Evolutionary conservation across 2,329 filamentous ascomycete genomes (phyloP), one percentile per base, ranked within the genome.

Genomic region (Coniella vitis): DNA sequence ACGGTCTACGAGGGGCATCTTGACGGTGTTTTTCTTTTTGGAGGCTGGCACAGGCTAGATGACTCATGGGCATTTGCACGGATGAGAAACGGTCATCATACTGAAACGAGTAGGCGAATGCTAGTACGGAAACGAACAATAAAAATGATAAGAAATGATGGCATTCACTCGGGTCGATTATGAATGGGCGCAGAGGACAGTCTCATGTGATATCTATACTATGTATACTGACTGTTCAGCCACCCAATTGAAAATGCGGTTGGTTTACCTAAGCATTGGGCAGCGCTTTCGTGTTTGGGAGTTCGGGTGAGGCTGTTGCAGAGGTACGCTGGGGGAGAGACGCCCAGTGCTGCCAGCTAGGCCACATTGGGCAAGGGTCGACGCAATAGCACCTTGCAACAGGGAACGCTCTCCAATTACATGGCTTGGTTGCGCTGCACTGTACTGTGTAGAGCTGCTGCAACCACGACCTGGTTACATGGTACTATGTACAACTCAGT

Each of bases 291-390:
- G 34, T 20, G 31, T 21, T 13, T 20, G 16, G n/a, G n/a, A n/a
- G n/a, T n/a, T n/a, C n/a, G n/a, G n/a, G n/a, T 22, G 37, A 7
- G 21, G 29, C 16, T 29, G 29, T 17, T 16, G 29, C n/a, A n/a
- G 45, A 25, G 21, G n/a, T 32, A 36, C 31, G 37, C 16, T 14
- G 25, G 36, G 21, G 21, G 17, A 29, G 10, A 29, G 25, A 29
- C 25, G 25, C 25, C 25, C 25, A 29, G 25, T 10, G 10, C 25
- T 29, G 25, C 20, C 12, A 7, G 34, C 47, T 48, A 43, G 21
- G 22, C 50, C 41, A 38, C 20, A 37, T 22, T 10, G 31, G 45
- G 45, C 13, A 47, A 47, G 38, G 9, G 38, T 47, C 45, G 38
- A 40, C 38, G 35, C 37, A 47, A 25, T 17, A 32, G 25, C 22